Conservation (phyloP, 2,329 filamentous ascomycete genomes). For the Microdochium trichocladiopsis region DNA sequence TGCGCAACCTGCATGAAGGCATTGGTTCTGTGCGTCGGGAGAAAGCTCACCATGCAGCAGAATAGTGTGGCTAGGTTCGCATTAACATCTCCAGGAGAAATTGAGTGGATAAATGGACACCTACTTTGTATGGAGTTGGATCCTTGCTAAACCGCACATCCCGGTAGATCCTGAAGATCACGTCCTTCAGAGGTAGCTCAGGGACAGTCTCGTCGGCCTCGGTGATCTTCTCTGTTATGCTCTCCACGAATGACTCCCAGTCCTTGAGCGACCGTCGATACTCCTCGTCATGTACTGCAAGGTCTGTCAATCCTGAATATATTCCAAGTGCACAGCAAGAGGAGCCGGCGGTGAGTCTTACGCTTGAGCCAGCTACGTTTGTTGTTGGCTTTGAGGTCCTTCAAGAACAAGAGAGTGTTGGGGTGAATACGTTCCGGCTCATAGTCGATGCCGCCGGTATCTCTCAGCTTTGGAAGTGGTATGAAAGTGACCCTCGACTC, state of each 20-base stretch:
- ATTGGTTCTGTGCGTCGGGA: neutral
- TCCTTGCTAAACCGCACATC: constrained; percentile 81
- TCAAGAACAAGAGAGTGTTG: constrained; percentile 51
- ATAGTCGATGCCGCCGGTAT: constrained; percentile 37
- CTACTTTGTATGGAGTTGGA: constrained; percentile 80
- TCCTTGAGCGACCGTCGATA: constrained; percentile 74
- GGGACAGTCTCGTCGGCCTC: constrained; percentile 76
- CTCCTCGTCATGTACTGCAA: constrained; percentile 67
- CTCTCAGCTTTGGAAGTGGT: constrained; percentile 31
- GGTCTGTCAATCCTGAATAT: neutral
- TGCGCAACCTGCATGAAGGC: neutral
- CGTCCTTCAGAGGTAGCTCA: constrained; percentile 77
- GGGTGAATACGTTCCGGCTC: constrained; percentile 44
- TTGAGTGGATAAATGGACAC: constrained; percentile 11
- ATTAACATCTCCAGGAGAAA: neutral
- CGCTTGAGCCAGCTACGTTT: constrained; percentile 51
- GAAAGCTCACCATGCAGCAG: constrained; percentile 61
- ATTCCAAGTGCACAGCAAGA: too few relatives aligned
- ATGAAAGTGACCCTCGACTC: constrained; percentile 30
- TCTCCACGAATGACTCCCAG: constrained; percentile 72
- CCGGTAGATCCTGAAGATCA: constrained; percentile 82
- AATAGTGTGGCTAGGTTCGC: constrained; percentile 61
- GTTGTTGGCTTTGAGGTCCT: constrained; percentile 54
- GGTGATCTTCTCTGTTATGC: constrained; percentile 61
- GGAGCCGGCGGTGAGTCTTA: too few relatives aligned